Base-by-base conservation (phyloP, 2,329 filamentous ascomycete genomes). In the Aspergillus eucalypticola region DNA sequence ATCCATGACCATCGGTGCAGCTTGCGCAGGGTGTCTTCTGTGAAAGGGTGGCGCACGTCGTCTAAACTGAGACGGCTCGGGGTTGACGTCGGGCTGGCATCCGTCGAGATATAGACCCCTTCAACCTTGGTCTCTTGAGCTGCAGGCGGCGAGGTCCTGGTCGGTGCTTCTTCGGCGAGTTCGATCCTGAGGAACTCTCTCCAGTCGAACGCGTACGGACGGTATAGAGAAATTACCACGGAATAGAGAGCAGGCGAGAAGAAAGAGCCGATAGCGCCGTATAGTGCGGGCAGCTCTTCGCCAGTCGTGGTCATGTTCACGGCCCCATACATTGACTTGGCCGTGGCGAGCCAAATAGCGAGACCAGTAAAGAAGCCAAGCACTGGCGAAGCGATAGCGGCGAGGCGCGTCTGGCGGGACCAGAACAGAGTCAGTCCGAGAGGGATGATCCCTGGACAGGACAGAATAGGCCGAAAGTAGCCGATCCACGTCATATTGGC, bases 401-500 rank as follows among this genome's bases (percentile, higher is more conserved):
- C 81, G 2, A 78, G 62, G 13, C 74, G 75, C 0, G 79, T 81
- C 67, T 83, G 81, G 0, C 78, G 67, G 1, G 75, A 76, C 80
- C 80, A 82, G 25, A 77, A 70, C 0, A 83, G 67, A 0, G 79
- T 78, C 4, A 82, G 66, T 1, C 77, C 76, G 3, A 81, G 68
- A 0, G 81, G 81, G 3, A 82, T 72, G 42, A 82, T 81, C 0
- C 79, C 72, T 3, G 78, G 77, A 46, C 76, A 79, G 4, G 76
- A 73, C 19, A 81, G 69, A 21, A 81, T 76, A 0, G 76, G 77
- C 27, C 75, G 66, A 59, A 79, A 75, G 62, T 79, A 79, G 2
- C 71, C 72, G 13, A 76, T 73, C 75, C 81, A 83, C 41, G 77
- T 82, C 71, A 81, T 81, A 35, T 80, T 79, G 0, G 79, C 80